Evolutionary conservation across 208 protist species (phyloP), one percentile per base, ranked within the genome.

Genomic region (Wallacemonas sp.): DNA sequence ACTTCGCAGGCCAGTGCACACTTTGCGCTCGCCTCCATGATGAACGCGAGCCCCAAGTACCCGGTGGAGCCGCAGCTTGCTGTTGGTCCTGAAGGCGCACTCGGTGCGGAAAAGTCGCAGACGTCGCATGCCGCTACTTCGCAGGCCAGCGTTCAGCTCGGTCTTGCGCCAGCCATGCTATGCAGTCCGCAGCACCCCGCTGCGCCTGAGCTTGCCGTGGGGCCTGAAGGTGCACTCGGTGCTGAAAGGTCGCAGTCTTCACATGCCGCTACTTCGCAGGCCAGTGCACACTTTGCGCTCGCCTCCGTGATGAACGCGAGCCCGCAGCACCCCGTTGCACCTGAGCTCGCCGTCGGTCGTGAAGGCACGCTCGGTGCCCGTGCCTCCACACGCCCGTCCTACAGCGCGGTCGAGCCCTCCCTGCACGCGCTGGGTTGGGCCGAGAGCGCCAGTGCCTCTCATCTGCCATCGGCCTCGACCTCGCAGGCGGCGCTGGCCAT

Each of bases 1-100:
- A 20, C 26, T 4, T 55, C 26, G 8, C 52, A 41, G 52, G n/a
- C 25, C 32, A 59, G 52, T n/a, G 52, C 7, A 18, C 52, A 41
- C 52, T 59, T 59, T 41, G 31, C 26, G 14, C 52, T 59, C 7
- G 52, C 48, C 3, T 32, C 48, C 10, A 32, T 32, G 25, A 65
- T 61, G 22, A 33, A 50, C 55, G 54, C 61, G 29, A 65, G 69
- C 33, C 57, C 57, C 38, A 54, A 20, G 41, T 10, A 42, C 5
- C 41, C 38, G 4, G 44, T 42, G 22, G 65, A 66, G 55, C 5
- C 32, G n/a, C 26, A 2, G 20, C 18, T 18, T 29, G 57, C 48
- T 32, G 18, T 32, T 7, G 25, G 16, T 23, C 18, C 48, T 16
- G 48, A 55, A 33, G 48, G 48, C 23, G n/a, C 8, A 3, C 26